Percentiles rank a stretch among this genome's conserved stretches.
Evolutionary conservation across 2,329 filamentous ascomycete species (phyloP).

Genomic region (Colletotrichum nymphaeae): DNA sequence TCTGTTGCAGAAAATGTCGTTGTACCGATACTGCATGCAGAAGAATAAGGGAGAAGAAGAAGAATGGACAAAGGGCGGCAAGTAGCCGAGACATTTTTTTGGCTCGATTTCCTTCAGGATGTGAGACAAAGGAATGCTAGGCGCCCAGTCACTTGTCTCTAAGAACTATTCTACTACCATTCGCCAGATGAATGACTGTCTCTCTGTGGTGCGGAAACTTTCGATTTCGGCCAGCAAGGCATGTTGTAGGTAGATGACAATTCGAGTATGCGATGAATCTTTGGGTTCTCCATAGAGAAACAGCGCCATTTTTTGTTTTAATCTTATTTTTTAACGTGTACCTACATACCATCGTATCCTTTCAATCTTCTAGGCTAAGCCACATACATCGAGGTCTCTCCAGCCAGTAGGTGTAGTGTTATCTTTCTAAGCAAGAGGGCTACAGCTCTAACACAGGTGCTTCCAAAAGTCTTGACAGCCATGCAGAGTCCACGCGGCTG

Average conservation of each 20-base stretch:
- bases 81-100: not conserved
- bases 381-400: too few species aligned
- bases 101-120: not conserved
- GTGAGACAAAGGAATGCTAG: not conserved
- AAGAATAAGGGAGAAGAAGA: too few species aligned
- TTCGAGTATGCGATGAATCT: too few species aligned
- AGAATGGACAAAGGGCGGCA: not conserved
- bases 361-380: too few species aligned
- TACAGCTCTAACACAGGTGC: not conserved
- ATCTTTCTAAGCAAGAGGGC: too few species aligned
- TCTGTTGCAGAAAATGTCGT: not conserved
- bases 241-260: not conserved
- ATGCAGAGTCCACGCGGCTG: not conserved
- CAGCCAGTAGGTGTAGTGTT: too few species aligned
- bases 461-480: not conserved
- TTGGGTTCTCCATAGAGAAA: too few species aligned
- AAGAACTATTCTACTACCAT: not conserved
- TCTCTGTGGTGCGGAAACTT: not conserved
- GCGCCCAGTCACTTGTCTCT: not conserved
- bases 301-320: too few species aligned
- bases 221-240: not conserved
- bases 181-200: not conserved
- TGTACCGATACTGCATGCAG: too few species aligned
- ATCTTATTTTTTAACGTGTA: too few species aligned
- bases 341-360: too few species aligned